Evolutionary conservation across 768 basidiomycete genomes (phyloP), one percentile per base, ranked within the genome.

Genomic region (Dictyophora rubrovolvata): DNA sequence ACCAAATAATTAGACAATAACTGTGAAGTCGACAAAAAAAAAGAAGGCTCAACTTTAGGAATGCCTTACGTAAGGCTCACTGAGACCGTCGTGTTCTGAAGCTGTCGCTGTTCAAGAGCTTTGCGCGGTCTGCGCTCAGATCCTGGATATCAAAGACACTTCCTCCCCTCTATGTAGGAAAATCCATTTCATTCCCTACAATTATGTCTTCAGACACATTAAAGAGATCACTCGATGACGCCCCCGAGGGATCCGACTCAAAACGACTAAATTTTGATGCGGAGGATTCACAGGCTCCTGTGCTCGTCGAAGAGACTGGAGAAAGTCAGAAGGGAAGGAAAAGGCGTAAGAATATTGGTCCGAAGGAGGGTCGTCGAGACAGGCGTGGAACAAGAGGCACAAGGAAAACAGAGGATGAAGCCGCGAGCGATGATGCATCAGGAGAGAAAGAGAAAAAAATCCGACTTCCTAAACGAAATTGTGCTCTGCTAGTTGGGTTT

Each of bases 401-500:
- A 18, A 28, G 54, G 8, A 33, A 42, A 9, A 10, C 70, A 33
- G 70, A 66, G 33, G 64, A 66, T 37, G 68, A 69, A 49, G 61
- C 64, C 42, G 64, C 63, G 18, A 33, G 33, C 12, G 50, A 47
- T 17, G 50, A 47, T 17, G 11, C 70, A 34, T 69, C 66, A 28
- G 65, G 66, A 47, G 67, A 68, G 46, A 63, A 55, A 28, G 65
- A 50, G 10, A 84, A 83, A 67, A 74, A 74, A 1, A 77, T 76
- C 21, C 78, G 88, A 35, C 72, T 86, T 22, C 92, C 93, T 14
- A 96, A 96, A 72, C 79, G 86, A 65, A 85, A 85, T 73, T 86
- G 85, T 46, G 93, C 90, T 0, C 69, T 97, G 51, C 72, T 96
- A 54, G 75, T 97, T 23, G 93, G 94, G 1, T 97, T 93, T 65